Evolutionary conservation across 1,284 basidiomycete species (phyloP), one percentile per base, ranked within the genome.

Genomic region (Salmacisia buchloeana): DNA sequence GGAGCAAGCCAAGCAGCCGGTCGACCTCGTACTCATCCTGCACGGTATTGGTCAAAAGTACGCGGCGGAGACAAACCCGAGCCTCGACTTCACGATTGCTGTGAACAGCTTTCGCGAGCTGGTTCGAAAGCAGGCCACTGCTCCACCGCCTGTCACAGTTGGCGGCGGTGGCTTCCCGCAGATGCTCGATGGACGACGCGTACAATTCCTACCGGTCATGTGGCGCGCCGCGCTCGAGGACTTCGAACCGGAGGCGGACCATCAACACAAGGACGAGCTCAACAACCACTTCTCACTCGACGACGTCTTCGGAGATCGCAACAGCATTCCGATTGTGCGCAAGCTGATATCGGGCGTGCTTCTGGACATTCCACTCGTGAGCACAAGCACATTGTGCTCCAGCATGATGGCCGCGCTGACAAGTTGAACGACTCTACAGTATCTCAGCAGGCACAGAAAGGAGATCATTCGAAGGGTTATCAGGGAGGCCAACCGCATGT

Each of bases 151-250:
- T 2, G 61, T 66, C 63, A 68, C 71, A 45, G 67, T 75, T 29
- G 69, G 71, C 15, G 69, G 69, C 18, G 58, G 68, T n/a, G 72
- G 72, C 5, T 43, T 78, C 25, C 35, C 31, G 4, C 64, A 60
- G 2, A 60, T 77, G 39, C 63, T 70, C 5, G 64, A 63, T n/a
- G 69, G 71, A 10, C 69, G 83, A 6, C 81, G 83, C 39, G 76
- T 82, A 2, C 83, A 84, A 66, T 82, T 86, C 35, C 73, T 86
- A 2, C 85, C 84, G 0, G 81, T 86, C 4, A 83, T 83, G 66
- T 86, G 85, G 85, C 78, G 85, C 31, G 82, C 83, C 1, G 82
- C 78, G 7, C 76, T 85, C 23, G 76, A 67, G 41, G 66, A 76
- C 25, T 70, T 75, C 58, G 71, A 83, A 43, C 73, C 84, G 12